Base-by-base conservation (phyloP, 2,329 filamentous ascomycete species). In the Graphilbum ipis-grandicollis region DNA sequence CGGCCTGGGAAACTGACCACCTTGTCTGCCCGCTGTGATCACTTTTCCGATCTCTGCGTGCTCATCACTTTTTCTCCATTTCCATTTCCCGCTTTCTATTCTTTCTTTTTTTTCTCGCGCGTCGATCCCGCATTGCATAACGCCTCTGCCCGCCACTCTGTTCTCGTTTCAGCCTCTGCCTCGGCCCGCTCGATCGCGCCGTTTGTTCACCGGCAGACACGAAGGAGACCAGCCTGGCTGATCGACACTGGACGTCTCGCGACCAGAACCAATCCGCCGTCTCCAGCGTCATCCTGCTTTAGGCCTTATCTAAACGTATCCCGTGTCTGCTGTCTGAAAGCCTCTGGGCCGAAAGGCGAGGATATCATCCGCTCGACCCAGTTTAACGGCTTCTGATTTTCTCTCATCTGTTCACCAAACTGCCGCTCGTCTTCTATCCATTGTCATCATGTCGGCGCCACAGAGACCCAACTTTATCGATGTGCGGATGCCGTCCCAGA, bases 391-490 rank as follows among this genome's bases (percentile, higher is more conserved):
- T 13, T 31, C 31, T 12, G 10, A 12, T 19, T 31, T 14, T 28
- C 13, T 32, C 12, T 25, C 6, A 28, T n/a, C n/a, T 28, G 9
- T 19, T n/a, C 15, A 19, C 19, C n/a, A 13, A 14, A 14, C 35
- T 9, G 5, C 14, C 15, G 15, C 19, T 22, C 12, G 15, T 14
- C 22, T 14, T 18, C 28, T 14, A 32, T 25, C 19, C 17, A 12
- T 9, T 12, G 13, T 8, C 10, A 31, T 14, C 28, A 40, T 35
- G 33, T 17, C 35, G 18, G 14, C 34, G 22, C 34, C 34, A 15
- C 34, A 22, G 48, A 65, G 71, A 46, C 73, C 74, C 28, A 63
- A 63, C 40, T 59, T 69, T 43, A 61, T 75, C 50, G 72, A 79
- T 49, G 53, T 72, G 47, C 66, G 72, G 52, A 65, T 70, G 38